Evolutionary conservation across 192 early-diverging fungal species (phyloP).

Genomic region (Haplosporangium gracile): DNA sequence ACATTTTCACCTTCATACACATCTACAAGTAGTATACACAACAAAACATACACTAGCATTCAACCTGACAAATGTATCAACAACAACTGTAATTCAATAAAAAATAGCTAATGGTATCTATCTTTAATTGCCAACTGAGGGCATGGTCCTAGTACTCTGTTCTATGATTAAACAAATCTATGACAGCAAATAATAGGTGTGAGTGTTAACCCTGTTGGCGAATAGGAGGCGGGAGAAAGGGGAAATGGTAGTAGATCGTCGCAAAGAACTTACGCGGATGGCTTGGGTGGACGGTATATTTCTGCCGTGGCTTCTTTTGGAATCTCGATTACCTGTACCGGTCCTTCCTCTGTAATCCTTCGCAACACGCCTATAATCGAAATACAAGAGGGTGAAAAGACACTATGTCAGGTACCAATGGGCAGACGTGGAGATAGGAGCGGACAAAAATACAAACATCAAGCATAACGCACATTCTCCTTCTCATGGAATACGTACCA

Average conservation of each 20-base stretch:
- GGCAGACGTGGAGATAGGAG: not conserved
- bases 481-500: slow-evolving; percentile 38
- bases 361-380: slow-evolving; percentile 29
- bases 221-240: not conserved
- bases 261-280: slow-evolving; percentile 33
- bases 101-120: not conserved
- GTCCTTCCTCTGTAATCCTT: slow-evolving; percentile 25
- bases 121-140: not conserved
- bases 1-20: too few relatives aligned
- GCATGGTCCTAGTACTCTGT: not conserved
- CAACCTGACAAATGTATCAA: not conserved
- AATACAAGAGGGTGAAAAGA: too few relatives aligned
- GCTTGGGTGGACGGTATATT: slow-evolving; percentile 16
- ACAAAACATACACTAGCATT: not conserved
- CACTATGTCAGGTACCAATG: not conserved
- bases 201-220: not conserved
- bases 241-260: not conserved
- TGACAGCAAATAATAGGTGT: not conserved
- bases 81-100: not conserved
- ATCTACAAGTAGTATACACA: not conserved
- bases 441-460: not conserved
- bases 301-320: slow-evolving; percentile 18
- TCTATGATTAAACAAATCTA: not conserved
- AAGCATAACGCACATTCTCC: not conserved
- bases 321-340: slow-evolving; percentile 18